Base-by-base conservation (phyloP, 495 filamentous ascomycete species). In the Hypoxylon cercidicola region DNA sequence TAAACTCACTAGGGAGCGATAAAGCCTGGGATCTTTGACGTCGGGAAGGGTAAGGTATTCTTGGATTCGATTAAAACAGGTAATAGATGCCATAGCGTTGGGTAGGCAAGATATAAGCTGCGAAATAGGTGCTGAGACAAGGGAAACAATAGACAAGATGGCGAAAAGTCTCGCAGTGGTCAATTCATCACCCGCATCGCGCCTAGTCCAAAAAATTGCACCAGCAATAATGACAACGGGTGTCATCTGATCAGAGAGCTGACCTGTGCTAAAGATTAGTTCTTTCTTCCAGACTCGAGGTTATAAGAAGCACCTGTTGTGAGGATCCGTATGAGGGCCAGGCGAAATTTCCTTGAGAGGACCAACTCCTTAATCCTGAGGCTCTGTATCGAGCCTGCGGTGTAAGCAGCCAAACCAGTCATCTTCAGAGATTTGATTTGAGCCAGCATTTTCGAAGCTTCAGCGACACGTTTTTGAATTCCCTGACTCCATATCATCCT, bases 391-490 rank as follows among this genome's bases (percentile, higher is more conserved):
- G 56, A 23, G 3, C 28, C 35, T 21, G 56, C 46, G 8, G 73
- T 52, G 19, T 64, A 66, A 8, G 55, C 23, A 13, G 50, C 57
- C 4, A 76, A 55, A 40, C 74, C 74, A 47, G 64, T 65, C 74
- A 80, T 78, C 58, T 75, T 76, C 28, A 80, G 59, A 3, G 68
- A 66, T 45, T 77, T 78, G 54, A 80, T 77, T n/a, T 62, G 55
- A 11, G 50, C 46, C 6, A 80, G 66, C 63, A 72, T 73, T 12
- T 56, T 60, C 3, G 69, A 58, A 0, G 74, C 77, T 8, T 54
- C 56, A 10, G 59, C 37, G 16, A 78, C 60, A 45, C 78, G 59
- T 11, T 61, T 60, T 56, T 80, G 73, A 34, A 77, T 74, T 1
- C 39, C 55, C 37, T 74, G 64, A 10, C 74, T 57, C 78, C 78